Base-by-base conservation (phyloP, 805 yeast species). In the Lachancea nothofagi region DNA sequence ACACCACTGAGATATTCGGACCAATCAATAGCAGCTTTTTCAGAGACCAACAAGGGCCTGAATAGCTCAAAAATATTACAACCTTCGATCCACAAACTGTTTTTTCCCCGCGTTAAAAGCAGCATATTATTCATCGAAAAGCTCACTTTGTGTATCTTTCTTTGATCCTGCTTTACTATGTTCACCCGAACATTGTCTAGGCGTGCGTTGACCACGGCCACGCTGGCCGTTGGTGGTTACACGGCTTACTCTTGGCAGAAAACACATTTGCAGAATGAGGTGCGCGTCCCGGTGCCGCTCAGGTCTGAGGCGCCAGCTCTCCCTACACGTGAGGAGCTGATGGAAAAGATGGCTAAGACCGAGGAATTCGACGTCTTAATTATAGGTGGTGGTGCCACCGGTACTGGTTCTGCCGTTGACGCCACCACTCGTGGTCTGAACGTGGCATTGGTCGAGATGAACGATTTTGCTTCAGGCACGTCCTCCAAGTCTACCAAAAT, bases 331-430 rank as follows among this genome's bases (percentile, higher is more conserved):
- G 61, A 64, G 3, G 75, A 74, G 33, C 59, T 80, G 44, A 47
- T 82, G 36, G 54, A 68, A 4, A 71, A 70, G 43, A 59, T 80
- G 43, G 42, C 49, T 67, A 71, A 58, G 51, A 72, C 43, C 55
- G 68, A 33, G 62, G 74, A 38, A 73, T 80, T 57, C 80, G 97
- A 90, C 59, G 74, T 89, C n/a, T 65, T 89, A 48, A 72, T 89
- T 50, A 79, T 90, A 50, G 97, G 97, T 45, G 97, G 96, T 50
- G 97, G 97, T 59, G 97, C 97, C 28, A 81, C 93, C 12, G 97
- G 97, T 47, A 70, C 96, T 4, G 97, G 97, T 44, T 77, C 86
- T 34, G 97, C 96, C 1, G 69, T 89, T 31, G 97, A 89, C 65
- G 96, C 96, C 26, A 75, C 82, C 21, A 75, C 94, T 30, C 75